Percentiles rank a stretch among this genome's conserved stretches.
Evolutionary conservation across 2,329 filamentous ascomycete species (phyloP).

Genomic region (Incumbomyces delicatus): DNA sequence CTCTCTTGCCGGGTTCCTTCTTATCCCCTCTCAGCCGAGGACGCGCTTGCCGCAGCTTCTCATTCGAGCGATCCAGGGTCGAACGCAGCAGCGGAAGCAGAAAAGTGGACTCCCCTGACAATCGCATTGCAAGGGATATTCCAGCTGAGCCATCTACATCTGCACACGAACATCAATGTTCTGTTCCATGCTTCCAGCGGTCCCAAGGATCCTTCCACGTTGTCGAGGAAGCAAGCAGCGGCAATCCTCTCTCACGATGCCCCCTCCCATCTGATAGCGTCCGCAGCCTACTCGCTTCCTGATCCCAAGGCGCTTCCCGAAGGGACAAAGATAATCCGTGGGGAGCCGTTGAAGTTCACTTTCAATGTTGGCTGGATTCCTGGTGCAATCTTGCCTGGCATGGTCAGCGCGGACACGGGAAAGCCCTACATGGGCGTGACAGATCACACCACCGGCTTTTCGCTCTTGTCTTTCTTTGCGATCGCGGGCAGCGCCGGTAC

Average conservation of each 20-base stretch:
- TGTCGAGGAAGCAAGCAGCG: slow-evolving; percentile 50
- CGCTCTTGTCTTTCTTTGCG: slow-evolving; percentile 20
- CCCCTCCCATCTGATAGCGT: slow-evolving; percentile 73
- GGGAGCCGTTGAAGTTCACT: slow-evolving; percentile 67
- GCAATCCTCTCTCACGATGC: slow-evolving; percentile 31
- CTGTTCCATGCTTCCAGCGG: slow-evolving; percentile 53
- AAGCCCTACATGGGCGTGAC: slow-evolving; percentile 16
- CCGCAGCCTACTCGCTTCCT: slow-evolving; percentile 75
- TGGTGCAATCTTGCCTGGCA: slow-evolving; percentile 24
- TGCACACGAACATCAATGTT: slow-evolving; percentile 82
- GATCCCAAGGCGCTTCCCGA: slow-evolving; percentile 42
- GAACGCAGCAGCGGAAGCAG: slow-evolving; percentile 30
- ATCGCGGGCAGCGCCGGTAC: slow-evolving; percentile 20
- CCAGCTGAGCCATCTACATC: slow-evolving; percentile 79
- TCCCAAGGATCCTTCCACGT: slow-evolving; percentile 23
- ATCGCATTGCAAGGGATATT: slow-evolving; percentile 84
- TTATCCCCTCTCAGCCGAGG: slow-evolving; percentile 46
- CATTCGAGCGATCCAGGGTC: slow-evolving; percentile 20
- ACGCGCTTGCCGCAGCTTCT: slow-evolving; percentile 9
- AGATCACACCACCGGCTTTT: slow-evolving; percentile 21
- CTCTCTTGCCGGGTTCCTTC: slow-evolving; percentile 82
- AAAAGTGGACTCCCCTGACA: slow-evolving; percentile 70
- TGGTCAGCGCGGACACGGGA: slow-evolving; percentile 14
- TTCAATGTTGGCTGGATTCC: slow-evolving; percentile 71
- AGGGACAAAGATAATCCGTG: slow-evolving; percentile 65